A percentile compares a stretch with the other conserved stretches of the same genome.
These are phyloP conservation scores for Colletotrichum brevisporum DNA, from an alignment of 2,329 filamentous ascomycete species.

Conservation along the genomic window DNA sequence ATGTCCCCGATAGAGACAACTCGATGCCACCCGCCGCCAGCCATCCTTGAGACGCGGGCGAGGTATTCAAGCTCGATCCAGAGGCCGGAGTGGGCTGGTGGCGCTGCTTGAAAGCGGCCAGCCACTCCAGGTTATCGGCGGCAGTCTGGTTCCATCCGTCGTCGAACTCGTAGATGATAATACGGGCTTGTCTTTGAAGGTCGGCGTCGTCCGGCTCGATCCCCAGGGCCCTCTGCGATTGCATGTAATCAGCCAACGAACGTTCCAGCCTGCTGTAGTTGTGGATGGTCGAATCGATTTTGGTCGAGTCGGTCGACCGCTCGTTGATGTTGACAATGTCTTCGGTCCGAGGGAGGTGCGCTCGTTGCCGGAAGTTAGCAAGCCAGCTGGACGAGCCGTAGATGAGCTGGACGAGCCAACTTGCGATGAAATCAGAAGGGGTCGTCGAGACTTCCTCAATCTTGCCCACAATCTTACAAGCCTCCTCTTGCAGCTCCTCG, in stretches of 20 bases:
- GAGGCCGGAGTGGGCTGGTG: constrained; percentile 47
- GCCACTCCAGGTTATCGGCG: constrained; percentile 69
- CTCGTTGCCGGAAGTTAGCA: constrained; percentile 67
- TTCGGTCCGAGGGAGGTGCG: constrained; percentile 69
- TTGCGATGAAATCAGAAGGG: constrained; percentile 65
- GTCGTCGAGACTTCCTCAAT: constrained; percentile 66
- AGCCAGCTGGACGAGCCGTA: constrained; percentile 68
- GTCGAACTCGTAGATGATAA: constrained; percentile 74
- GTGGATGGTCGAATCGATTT: constrained; percentile 72
- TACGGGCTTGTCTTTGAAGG: constrained; percentile 69
- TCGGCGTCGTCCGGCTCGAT: constrained; percentile 66
- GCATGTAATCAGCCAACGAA: constrained; percentile 68
- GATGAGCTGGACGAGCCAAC: constrained; percentile 70
- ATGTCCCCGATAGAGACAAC: constrained; percentile 12
- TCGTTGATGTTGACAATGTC: constrained; percentile 64
- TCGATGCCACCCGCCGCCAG: background rate
- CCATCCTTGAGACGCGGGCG: constrained; percentile 19
- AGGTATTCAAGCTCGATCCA: constrained; percentile 15
- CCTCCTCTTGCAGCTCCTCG: constrained; percentile 71
- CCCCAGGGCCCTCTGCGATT: constrained; percentile 59
- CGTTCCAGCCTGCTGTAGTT: constrained; percentile 69
- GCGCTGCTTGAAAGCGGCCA: constrained; percentile 66
- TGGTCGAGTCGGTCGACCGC: constrained; percentile 66
- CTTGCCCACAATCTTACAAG: constrained; percentile 70
- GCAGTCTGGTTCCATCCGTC: constrained; percentile 76